Conservation (phyloP, 495 filamentous ascomycete species). For the Lasiosphaeriaceae sp. region DNA sequence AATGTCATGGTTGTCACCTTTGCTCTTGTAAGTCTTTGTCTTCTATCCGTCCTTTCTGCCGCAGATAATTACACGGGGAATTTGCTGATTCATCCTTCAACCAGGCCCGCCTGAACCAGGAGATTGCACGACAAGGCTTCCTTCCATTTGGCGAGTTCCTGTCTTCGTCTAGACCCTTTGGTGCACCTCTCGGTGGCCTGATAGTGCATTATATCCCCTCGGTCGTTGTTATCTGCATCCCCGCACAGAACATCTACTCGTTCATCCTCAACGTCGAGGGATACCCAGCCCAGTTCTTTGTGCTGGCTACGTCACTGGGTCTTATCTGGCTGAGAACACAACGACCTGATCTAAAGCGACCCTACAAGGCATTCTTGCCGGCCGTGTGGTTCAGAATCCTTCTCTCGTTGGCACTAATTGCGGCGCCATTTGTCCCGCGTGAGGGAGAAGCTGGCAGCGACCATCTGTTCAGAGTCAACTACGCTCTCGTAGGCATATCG, state of each 20-base stretch:
- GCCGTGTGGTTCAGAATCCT: conserved; percentile 45
- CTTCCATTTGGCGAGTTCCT: conserved; percentile 59
- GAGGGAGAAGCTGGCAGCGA: conserved; percentile 47
- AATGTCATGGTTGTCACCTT: conserved; percentile 80
- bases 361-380: conserved; percentile 64
- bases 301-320: conserved; percentile 56
- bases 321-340: conserved; percentile 59
- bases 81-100: neutral
- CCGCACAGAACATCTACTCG: conserved; percentile 64
- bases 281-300: conserved; percentile 62
- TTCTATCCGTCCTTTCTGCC: neutral
- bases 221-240: conserved; percentile 59
- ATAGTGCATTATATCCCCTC: conserved; percentile 68
- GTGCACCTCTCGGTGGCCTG: conserved; percentile 62
- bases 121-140: conserved; percentile 52
- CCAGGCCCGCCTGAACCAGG: conserved; percentile 57
- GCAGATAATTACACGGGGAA: neutral
- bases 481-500: conserved; percentile 65
- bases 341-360: conserved; percentile 58
- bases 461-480: conserved; percentile 65
- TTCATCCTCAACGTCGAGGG: conserved; percentile 73
- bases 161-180: conserved; percentile 64
- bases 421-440: conserved; percentile 53
- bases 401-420: conserved; percentile 45
- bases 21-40: conserved; percentile 42